A percentile compares a stretch with the other conserved stretches of the same genome.
Conservation (phyloP, 2,329 filamentous ascomycete genomes). For the Nemania sp. region DNA sequence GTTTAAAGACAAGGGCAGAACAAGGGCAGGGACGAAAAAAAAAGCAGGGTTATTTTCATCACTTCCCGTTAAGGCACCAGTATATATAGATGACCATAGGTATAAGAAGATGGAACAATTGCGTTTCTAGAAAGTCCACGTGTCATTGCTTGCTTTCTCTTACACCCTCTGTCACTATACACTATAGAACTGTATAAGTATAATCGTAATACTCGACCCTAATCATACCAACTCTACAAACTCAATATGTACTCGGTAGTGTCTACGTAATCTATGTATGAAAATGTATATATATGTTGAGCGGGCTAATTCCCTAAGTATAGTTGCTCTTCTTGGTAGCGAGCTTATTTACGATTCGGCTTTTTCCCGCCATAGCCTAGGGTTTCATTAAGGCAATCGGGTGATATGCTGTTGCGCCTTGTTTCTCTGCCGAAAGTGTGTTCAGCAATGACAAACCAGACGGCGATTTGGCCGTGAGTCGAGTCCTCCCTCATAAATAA, state of each 20-base stretch:
- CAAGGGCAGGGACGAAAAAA: no score
- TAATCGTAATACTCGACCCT: no score
- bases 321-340: constrained; percentile 21
- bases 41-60: constrained; percentile 16
- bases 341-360: constrained; percentile 33
- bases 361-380: constrained; percentile 28
- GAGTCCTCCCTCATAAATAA: not conserved
- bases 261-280: not conserved
- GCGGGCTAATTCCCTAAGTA: not conserved
- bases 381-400: constrained; percentile 41
- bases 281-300: not conserved
- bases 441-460: constrained; percentile 12
- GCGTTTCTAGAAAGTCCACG: constrained; percentile 47
- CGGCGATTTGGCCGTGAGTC: not conserved
- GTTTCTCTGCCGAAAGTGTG: constrained; percentile 31
- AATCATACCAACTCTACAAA: no score
- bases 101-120: not conserved
- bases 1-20: not conserved
- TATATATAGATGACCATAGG: constrained; percentile 21
- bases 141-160: constrained; percentile 43
- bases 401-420: constrained; percentile 34
- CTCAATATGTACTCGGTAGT: not conserved
- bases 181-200: not conserved
- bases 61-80: constrained; percentile 36
- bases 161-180: constrained; percentile 15